Conservation (phyloP, 805 yeast species). For the Candida pini region DNA sequence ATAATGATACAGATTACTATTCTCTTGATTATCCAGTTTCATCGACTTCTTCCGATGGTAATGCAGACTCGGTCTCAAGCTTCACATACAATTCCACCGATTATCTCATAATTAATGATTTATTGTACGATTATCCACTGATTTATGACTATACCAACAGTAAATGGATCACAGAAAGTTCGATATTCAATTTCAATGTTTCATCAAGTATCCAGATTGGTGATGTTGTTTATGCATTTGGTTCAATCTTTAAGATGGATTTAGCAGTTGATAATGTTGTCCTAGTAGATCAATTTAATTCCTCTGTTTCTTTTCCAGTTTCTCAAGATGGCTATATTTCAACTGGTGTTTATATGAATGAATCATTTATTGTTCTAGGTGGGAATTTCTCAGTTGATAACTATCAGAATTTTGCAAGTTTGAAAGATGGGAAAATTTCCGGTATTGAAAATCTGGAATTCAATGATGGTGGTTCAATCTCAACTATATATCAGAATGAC, state of each 20-base stretch:
- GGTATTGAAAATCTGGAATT: slow-evolving; percentile 16
- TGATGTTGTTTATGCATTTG: slow-evolving; percentile 15
- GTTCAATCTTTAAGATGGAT: slow-evolving; percentile 17
- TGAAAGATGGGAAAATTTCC: slow-evolving; percentile 9
- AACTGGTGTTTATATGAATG: slow-evolving; percentile 42
- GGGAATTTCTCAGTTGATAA: slow-evolving; percentile 41
- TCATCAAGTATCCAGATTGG: slow-evolving; percentile 18
- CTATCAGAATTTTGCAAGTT: slow-evolving; percentile 14
- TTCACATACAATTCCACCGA: slow-evolving; percentile 33
- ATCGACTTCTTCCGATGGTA: not conserved
- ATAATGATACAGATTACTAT: too few species aligned
- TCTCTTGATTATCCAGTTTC: slow-evolving; percentile 9
- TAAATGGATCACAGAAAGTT: slow-evolving; percentile 30
- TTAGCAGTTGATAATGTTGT: slow-evolving; percentile 12
- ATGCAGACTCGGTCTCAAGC: slow-evolving; percentile 20
- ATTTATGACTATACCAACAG: slow-evolving; percentile 38
- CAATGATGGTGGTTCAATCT: slow-evolving; percentile 16
- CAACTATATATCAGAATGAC: slow-evolving; percentile 31
- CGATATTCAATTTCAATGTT: slow-evolving; percentile 27
- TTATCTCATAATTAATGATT: slow-evolving; percentile 34
- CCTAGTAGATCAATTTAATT: too few species aligned
- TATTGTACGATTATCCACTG: slow-evolving; percentile 12
- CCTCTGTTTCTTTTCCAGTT: too few species aligned
- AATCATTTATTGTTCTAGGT: slow-evolving; percentile 48
- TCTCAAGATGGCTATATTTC: slow-evolving; percentile 15